Conservation (phyloP, 345 rosid genomes). For the Draba incana region DNA sequence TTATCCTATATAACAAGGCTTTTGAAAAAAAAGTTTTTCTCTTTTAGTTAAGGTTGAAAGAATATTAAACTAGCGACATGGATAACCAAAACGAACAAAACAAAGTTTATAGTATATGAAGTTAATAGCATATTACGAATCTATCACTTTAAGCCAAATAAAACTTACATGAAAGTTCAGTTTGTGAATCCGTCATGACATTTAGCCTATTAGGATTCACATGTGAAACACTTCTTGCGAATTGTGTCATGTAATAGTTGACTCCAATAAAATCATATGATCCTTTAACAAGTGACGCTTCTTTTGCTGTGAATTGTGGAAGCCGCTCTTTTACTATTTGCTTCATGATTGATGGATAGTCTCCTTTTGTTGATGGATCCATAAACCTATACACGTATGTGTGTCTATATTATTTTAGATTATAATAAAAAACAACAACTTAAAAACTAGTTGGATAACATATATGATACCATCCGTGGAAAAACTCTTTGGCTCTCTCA, state of each 20-base stretch:
- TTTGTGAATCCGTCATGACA: constrained; percentile 21
- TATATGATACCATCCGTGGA: constrained; percentile 37
- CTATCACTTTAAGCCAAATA: too few relatives aligned
- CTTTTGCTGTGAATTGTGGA: constrained; percentile 5
- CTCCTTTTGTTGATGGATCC: constrained; percentile 44
- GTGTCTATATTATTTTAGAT: not conserved
- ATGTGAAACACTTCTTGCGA: constrained; percentile 16
- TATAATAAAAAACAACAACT: not conserved
- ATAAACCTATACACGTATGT: constrained; percentile 29
- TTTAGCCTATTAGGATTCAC: constrained; percentile 1
- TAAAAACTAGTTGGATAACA: not conserved
- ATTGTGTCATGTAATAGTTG: constrained; percentile 31
- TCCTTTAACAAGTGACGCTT: constrained; percentile 18
- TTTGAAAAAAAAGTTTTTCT: too few relatives aligned
- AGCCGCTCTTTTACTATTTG: constrained; percentile 18
- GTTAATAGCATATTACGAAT: too few relatives aligned
- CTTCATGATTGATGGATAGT: constrained; percentile 40
- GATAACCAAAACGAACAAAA: too few relatives aligned
- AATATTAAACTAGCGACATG: too few relatives aligned
- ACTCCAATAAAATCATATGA: constrained; percentile 32
- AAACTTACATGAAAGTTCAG: constrained; percentile 18
- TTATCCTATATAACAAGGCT: not conserved
- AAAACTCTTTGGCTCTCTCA: constrained; percentile 40
- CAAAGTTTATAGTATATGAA: too few relatives aligned
- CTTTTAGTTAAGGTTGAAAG: too few relatives aligned